Percentiles rank a stretch among this genome's conserved stretches.
These are phyloP conservation scores for Rhizopogon vulgaris DNA, from an alignment of 768 basidiomycete genomes.

Conservation along the genomic window DNA sequence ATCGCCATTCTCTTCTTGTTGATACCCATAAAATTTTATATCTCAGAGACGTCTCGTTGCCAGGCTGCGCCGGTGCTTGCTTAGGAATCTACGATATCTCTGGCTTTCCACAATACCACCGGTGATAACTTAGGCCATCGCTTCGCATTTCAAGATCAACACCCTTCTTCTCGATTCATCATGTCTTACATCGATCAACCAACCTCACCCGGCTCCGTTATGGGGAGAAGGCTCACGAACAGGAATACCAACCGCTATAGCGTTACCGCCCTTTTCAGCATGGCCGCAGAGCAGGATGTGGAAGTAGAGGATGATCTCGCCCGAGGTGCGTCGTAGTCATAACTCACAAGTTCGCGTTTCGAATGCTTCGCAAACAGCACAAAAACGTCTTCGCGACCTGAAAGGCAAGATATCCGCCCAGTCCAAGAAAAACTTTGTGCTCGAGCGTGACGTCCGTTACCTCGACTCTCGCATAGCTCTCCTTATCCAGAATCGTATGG, in stretches of 20 bases:
- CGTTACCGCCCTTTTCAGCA: conserved; percentile 92
- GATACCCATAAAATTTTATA: conserved; percentile 30
- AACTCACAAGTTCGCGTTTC: neutral
- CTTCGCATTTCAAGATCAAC: conserved; percentile 3
- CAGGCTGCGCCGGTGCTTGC: conserved; percentile 37
- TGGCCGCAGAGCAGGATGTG: conserved; percentile 98
- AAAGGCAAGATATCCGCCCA: conserved; percentile 97
- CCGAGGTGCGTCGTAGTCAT: conserved; percentile 52
- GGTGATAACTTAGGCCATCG: conserved; percentile 1
- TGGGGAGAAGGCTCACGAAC: conserved; percentile 75
- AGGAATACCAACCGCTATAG: conserved; percentile 95
- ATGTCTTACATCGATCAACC: conserved; percentile 64
- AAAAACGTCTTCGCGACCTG: conserved; percentile 93
- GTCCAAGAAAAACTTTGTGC: conserved; percentile 99
- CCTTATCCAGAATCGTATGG: conserved; percentile 98
- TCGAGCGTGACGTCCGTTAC: conserved; percentile 97
- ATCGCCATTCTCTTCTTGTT: conserved; percentile 13
- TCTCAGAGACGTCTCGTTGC: conserved; percentile 14
- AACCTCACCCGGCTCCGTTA: conserved; percentile 58
- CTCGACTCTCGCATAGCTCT: conserved; percentile 96
- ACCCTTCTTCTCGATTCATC: conserved; percentile 1
- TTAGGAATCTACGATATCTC: conserved; percentile 11
- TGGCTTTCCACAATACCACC: neutral
- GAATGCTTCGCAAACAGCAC: conserved; percentile 48
- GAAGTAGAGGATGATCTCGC: conserved; percentile 97